phyloP scores from a whole-genome alignment of 768 basidiomycete species.

The Trametes cinnabarina region DNA sequence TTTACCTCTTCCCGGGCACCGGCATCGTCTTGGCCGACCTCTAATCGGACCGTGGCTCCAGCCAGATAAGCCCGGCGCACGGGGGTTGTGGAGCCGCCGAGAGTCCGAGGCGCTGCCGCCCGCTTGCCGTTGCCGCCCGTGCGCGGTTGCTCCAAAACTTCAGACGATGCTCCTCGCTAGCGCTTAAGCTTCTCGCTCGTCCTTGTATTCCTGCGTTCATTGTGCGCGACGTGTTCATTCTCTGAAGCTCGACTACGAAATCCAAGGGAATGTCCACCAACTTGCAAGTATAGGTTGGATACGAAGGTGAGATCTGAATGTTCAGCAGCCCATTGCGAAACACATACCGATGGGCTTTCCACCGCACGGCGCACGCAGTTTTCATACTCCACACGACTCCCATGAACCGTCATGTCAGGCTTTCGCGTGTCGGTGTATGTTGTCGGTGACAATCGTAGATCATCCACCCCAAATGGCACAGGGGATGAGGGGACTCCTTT shows the following conservation, averaged over 20 bases:
- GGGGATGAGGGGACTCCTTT: background rate
- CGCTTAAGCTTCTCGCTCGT: background rate
- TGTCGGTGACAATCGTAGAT: background rate
- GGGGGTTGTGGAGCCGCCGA: slow-evolving; percentile 2
- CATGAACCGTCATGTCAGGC: background rate
- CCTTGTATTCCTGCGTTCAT: background rate
- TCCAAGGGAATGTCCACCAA: background rate
- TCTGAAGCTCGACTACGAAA: background rate
- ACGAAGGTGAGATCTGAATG: slow-evolving; percentile 7
- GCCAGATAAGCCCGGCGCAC: slow-evolving; percentile 3
- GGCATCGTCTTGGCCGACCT: background rate
- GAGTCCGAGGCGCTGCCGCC: slow-evolving; percentile 1
- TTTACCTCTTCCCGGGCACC: slow-evolving; percentile 4
- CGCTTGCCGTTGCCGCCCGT: slow-evolving; percentile 5
- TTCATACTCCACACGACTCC: slow-evolving; percentile 3
- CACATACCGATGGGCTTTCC: slow-evolving; percentile 5
- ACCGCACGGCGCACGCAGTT: background rate
- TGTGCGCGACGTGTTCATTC: background rate
- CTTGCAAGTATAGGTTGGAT: no score
- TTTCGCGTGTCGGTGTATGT: slow-evolving; percentile 2
- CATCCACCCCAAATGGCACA: slow-evolving; percentile 1
- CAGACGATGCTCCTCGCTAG: no score
- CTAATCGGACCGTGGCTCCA: slow-evolving; percentile 8
- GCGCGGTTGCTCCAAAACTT: slow-evolving; percentile 5
- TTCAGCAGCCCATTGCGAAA: background rate